Evolutionary conservation across 1,284 basidiomycete genomes (phyloP).

Genomic region (Spongispora temasekensis): DNA sequence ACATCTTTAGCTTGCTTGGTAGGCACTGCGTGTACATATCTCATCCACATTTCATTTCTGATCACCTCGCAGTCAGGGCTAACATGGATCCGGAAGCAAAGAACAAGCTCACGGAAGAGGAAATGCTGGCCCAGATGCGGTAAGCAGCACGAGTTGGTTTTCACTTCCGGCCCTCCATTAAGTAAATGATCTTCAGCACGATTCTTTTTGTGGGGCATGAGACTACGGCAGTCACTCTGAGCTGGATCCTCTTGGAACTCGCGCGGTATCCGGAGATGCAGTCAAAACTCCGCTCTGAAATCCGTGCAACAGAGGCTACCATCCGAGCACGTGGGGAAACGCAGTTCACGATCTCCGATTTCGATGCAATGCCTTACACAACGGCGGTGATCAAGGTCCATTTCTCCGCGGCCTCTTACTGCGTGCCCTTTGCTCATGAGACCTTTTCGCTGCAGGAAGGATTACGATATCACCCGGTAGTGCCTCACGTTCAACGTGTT

Average conservation of each 20-base stretch:
- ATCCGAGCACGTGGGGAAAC: constrained; percentile 41
- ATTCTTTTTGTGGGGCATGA: constrained; percentile 53
- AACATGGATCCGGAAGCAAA: constrained; percentile 49
- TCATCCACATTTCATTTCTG: not conserved
- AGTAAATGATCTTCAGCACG: constrained; percentile 24
- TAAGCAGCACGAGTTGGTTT: constrained; percentile 15
- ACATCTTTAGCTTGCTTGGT: constrained; percentile 45
- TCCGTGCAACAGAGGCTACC: constrained; percentile 36
- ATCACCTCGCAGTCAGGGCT: constrained; percentile 46
- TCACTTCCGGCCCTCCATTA: not conserved
- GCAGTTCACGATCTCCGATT: constrained; percentile 45
- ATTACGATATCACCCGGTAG: constrained; percentile 41
- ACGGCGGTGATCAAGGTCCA: constrained; percentile 53
- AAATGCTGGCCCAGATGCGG: constrained; percentile 58
- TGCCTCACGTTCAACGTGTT: constrained; percentile 36
- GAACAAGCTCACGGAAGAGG: constrained; percentile 48
- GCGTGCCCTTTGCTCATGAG: not conserved
- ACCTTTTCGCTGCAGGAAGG: constrained; percentile 35
- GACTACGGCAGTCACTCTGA: constrained; percentile 47
- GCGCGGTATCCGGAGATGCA: constrained; percentile 42
- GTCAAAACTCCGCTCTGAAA: constrained; percentile 42
- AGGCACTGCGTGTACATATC: constrained; percentile 5
- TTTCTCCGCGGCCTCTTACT: not conserved
- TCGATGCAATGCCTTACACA: constrained; percentile 54
- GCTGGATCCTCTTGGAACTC: constrained; percentile 46